Conservation (phyloP, 2,329 filamentous ascomycete genomes). For the Pseudogymnoascus sp. region DNA sequence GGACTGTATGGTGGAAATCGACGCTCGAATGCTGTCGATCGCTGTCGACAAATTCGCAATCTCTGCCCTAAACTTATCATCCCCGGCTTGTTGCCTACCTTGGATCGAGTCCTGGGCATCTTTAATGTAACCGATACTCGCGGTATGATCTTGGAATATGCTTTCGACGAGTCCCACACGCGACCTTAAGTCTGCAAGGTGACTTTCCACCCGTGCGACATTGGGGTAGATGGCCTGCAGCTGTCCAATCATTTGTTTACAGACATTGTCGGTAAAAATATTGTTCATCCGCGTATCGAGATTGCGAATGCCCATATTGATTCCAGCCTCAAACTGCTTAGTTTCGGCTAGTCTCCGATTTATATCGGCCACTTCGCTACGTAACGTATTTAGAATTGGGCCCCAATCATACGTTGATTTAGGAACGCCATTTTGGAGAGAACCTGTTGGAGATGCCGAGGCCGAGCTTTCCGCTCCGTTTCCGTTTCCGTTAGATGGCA, state of each 20-base stretch:
- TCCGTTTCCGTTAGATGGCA: not conserved
- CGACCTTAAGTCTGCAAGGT: not conserved
- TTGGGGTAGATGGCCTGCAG: slow-evolving; percentile 11
- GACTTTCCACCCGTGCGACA: not conserved
- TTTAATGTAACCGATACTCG: not conserved
- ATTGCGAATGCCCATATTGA: slow-evolving; percentile 11
- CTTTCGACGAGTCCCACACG: not conserved
- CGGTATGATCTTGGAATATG: not conserved
- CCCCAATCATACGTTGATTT: not conserved
- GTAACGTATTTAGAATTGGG: not conserved
- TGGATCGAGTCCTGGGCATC: not conserved
- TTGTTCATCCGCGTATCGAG: slow-evolving; percentile 20
- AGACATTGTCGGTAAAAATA: slow-evolving; percentile 30
- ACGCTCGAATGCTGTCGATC: not conserved
- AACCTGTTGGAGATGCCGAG: slow-evolving; percentile 5
- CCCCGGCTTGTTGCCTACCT: not conserved
- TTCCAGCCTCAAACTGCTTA: slow-evolving; percentile 9
- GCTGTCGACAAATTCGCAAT: not conserved
- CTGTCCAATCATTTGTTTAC: slow-evolving; percentile 27
- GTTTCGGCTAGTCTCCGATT: not conserved
- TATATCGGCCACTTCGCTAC: not conserved
- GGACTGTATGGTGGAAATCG: not conserved
- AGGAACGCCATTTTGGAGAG: not conserved
- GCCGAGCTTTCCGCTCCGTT: not conserved
- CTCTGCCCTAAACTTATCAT: not conserved